These are phyloP conservation scores for Tricholoma sp. DNA, from an alignment of 768 basidiomycete species.

Conservation along the genomic window DNA sequence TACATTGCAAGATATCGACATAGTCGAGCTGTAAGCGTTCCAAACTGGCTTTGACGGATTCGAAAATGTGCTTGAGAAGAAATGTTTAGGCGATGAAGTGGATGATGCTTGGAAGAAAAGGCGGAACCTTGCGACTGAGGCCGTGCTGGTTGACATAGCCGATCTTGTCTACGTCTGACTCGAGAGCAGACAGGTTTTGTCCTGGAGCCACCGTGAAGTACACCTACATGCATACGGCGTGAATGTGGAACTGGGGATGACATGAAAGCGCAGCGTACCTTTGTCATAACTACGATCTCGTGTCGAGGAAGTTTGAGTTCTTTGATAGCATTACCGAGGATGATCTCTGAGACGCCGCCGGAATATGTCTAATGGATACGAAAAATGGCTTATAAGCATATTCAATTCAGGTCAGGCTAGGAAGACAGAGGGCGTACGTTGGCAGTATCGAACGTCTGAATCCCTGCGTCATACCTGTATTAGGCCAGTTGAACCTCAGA, in stretches of 20 bases:
- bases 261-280: constrained; percentile 30
- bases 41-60: not conserved
- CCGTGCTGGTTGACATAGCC: constrained; percentile 57
- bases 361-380: constrained; percentile 47
- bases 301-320: constrained; percentile 62
- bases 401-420: not conserved
- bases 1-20: not conserved
- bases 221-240: constrained; percentile 35
- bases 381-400: too few species aligned
- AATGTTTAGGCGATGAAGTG: too few species aligned
- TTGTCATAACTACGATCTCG: constrained; percentile 75
- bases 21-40: not conserved
- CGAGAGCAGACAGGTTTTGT: constrained; percentile 3
- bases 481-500: not conserved
- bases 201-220: constrained; percentile 25
- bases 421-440: constrained; percentile 25
- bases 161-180: constrained; percentile 24
- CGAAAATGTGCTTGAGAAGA: too few species aligned
- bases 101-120: too few species aligned
- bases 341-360: constrained; percentile 58
- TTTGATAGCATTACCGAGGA: constrained; percentile 72
- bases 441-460: constrained; percentile 59
- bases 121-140: constrained; percentile 26
- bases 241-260: too few species aligned
- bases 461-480: constrained; percentile 59